These are phyloP conservation scores for Emergomyces africanus DNA, from an alignment of 2,329 filamentous ascomycete genomes.

Conservation along the genomic window DNA sequence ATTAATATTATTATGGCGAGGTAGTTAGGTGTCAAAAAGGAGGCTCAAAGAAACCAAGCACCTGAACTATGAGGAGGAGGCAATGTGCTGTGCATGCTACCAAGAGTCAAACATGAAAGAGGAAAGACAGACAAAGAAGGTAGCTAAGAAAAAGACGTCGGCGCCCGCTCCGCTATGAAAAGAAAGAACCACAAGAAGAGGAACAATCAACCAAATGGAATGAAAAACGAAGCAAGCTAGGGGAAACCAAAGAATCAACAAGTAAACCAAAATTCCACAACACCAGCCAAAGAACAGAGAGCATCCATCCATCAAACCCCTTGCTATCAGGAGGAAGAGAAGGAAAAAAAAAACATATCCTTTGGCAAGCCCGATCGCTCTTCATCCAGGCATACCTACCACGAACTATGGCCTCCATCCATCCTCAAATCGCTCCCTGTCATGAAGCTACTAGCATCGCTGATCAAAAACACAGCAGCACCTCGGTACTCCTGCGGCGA, in stretches of 20 bases:
- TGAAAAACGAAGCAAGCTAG: not conserved
- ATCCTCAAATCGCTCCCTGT: slow-evolving; percentile 42
- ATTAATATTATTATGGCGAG: not conserved
- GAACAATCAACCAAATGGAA: not conserved
- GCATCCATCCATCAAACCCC: not conserved
- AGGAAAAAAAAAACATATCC: no score
- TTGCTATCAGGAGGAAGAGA: not conserved
- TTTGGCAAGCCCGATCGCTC: no score
- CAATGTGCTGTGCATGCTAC: not conserved
- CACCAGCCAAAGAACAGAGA: not conserved
- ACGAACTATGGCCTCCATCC: slow-evolving; percentile 42
- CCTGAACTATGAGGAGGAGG: not conserved
- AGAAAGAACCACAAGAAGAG: not conserved
- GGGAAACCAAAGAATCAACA: not conserved
- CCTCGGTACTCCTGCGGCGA: slow-evolving; percentile 56
- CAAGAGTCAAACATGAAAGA: no score
- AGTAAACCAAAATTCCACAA: no score
- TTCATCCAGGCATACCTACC: no score
- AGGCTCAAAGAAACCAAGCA: not conserved
- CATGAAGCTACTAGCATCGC: slow-evolving; percentile 42
- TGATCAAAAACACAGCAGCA: slow-evolving; percentile 35
- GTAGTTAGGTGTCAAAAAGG: not conserved
- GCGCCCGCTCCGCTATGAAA: not conserved
- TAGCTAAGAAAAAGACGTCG: not conserved
- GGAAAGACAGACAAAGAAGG: not conserved